Evolutionary conservation across 805 yeast species (phyloP).

Genomic region (Wickerhamomyces bisporus): DNA sequence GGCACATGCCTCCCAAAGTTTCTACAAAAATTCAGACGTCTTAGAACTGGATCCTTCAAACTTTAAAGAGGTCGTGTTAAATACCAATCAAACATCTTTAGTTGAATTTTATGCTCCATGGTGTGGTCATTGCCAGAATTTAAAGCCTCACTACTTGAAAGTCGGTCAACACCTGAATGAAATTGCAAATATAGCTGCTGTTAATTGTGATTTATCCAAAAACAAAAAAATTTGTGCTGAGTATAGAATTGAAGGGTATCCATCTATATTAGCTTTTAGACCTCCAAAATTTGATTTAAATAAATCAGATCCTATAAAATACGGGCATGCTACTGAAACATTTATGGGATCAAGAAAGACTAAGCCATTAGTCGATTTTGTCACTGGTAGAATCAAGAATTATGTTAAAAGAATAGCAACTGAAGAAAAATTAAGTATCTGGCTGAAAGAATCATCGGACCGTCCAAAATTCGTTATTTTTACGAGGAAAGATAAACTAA

Average conservation of each 20-base stretch:
- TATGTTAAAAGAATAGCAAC: conserved; percentile 50
- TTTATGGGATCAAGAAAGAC: conserved; percentile 60
- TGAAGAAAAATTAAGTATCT: conserved; percentile 27
- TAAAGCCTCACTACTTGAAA: conserved; percentile 59
- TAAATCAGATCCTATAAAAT: conserved; percentile 13
- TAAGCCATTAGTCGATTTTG: conserved; percentile 48
- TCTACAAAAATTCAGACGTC: conserved; percentile 32
- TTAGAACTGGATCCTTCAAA: conserved; percentile 50
- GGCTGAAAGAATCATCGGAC: conserved; percentile 8
- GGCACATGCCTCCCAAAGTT: not conserved
- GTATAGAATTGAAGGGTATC: conserved; percentile 70
- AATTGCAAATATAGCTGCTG: conserved; percentile 66
- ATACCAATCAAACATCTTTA: conserved; percentile 71
- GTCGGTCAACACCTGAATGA: conserved; percentile 57
- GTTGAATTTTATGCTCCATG: conserved; percentile 95
- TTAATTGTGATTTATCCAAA: conserved; percentile 71
- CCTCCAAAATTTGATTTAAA: conserved; percentile 58
- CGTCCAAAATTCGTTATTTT: conserved; percentile 45
- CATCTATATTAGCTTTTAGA: conserved; percentile 76
- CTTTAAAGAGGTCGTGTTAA: conserved; percentile 61
- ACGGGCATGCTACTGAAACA: conserved; percentile 46
- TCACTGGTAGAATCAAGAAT: conserved; percentile 56
- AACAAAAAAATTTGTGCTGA: conserved; percentile 68
- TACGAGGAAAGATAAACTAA: conserved; percentile 41
- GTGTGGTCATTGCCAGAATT: conserved; percentile 90